phyloP scores from a whole-genome alignment of 2,329 filamentous ascomycete genomes.

The Sclerotinia spermophila region DNA sequence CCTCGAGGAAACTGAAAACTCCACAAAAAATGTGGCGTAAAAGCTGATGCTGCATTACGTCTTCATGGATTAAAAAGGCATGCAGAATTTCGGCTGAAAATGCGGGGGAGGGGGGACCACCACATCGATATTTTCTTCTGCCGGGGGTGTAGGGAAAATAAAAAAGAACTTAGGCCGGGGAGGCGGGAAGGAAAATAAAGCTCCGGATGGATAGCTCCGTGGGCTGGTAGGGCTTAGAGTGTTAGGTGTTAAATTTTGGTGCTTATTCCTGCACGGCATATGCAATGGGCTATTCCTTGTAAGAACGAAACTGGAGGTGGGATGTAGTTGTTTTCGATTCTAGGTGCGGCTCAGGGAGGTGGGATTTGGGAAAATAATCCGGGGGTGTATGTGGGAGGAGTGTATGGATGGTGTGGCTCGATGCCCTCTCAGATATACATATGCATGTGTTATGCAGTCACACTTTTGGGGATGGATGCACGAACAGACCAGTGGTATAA shows the following conservation, averaged over 20 bases:
- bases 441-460: not conserved
- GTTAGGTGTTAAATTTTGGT: too few species aligned
- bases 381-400: not conserved
- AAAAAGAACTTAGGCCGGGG: not conserved
- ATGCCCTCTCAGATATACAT: not conserved
- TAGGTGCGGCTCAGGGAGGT: not conserved
- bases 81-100: not conserved
- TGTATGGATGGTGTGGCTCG: too few species aligned
- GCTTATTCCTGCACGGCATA: not conserved
- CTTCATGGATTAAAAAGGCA: not conserved
- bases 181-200: not conserved
- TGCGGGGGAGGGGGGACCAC: not conserved
- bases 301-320: too few species aligned
- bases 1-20: not conserved
- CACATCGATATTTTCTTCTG: not conserved
- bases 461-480: not conserved
- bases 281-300: not conserved
- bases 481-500: not conserved
- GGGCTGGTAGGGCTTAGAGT: not conserved
- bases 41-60: not conserved
- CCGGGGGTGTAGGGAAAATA: not conserved
- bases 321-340: not conserved
- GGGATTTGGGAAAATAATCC: not conserved
- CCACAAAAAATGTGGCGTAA: too few species aligned
- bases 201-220: not conserved